A percentile compares a stretch with the other conserved stretches of the same genome.
phyloP scores from a whole-genome alignment of 108 stramenopile species.

The Skeletonema potamos region DNA sequence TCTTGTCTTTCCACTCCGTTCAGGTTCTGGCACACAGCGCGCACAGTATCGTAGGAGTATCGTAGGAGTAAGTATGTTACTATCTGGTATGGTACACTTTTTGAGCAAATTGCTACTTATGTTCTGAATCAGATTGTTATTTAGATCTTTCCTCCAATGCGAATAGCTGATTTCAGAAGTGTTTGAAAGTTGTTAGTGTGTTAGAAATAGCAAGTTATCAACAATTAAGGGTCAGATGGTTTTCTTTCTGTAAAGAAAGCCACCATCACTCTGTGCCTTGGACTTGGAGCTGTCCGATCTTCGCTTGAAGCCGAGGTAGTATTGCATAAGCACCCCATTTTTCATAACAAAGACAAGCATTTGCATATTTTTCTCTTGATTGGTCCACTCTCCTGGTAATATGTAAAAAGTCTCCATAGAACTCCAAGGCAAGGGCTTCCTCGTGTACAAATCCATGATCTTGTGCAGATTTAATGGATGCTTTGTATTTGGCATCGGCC shows the following conservation, averaged over 20 bases:
- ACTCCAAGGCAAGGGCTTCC: slow-evolving; percentile 6
- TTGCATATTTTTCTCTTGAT: not conserved
- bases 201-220: too few relatives aligned
- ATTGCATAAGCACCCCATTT: slow-evolving; percentile 9
- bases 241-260: not conserved
- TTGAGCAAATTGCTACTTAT: too few relatives aligned
- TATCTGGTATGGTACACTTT: too few relatives aligned
- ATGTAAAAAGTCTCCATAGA: not conserved
- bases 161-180: too few relatives aligned
- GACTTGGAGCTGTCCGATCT: not conserved
- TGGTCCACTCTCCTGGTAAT: not conserved
- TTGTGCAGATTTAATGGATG: slow-evolving; percentile 2
- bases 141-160: too few relatives aligned
- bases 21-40: too few relatives aligned
- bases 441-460: slow-evolving; percentile 17
- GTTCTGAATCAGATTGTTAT: too few relatives aligned
- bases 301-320: not conserved
- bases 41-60: too few relatives aligned
- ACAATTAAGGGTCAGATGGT: too few relatives aligned
- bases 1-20: too few relatives aligned
- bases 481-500: not conserved
- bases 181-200: too few relatives aligned
- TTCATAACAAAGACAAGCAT: not conserved
- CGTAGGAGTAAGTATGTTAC: too few relatives aligned
- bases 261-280: not conserved